Evolutionary conservation across 2,329 filamentous ascomycete genomes (phyloP).

Genomic region (Calonectria multiphialidica): DNA sequence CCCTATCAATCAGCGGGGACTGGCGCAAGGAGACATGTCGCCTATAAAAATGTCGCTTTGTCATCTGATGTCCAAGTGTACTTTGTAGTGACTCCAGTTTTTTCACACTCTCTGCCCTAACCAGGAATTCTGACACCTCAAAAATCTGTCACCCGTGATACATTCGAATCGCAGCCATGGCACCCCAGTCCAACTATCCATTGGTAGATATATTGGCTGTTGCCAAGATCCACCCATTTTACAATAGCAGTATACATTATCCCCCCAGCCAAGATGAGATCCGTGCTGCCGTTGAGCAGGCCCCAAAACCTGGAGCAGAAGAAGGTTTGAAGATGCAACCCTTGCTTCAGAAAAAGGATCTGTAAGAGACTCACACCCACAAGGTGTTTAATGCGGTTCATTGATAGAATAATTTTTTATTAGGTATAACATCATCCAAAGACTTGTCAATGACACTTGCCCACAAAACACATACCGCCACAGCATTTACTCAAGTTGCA

Average conservation of each 20-base stretch:
- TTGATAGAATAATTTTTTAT: not conserved
- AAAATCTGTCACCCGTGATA: not conserved
- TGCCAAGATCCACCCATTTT: constrained; percentile 52
- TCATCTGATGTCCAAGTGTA: not conserved
- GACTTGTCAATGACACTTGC: constrained; percentile 50
- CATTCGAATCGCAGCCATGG: constrained; percentile 17
- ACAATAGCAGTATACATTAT: constrained; percentile 42
- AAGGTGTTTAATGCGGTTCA: fast-evolving
- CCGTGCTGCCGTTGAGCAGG: constrained; percentile 14
- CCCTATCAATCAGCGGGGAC: too few species aligned
- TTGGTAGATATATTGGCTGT: constrained; percentile 49
- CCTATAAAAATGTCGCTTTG: not conserved
- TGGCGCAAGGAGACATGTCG: too few species aligned
- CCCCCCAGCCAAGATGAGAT: constrained; percentile 41
- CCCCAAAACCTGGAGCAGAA: not conserved
- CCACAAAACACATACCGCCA: constrained; percentile 52
- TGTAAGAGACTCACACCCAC: constrained; percentile 33
- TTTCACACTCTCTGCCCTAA: too few species aligned
- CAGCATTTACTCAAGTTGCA: constrained; percentile 53
- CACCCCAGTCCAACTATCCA: constrained; percentile 31
- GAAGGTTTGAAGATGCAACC: constrained; percentile 21
- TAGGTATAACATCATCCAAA: constrained; percentile 50
- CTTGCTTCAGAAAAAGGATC: constrained; percentile 35
- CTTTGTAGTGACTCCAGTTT: not conserved
- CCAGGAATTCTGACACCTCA: not conserved